Percentiles rank a stretch among this genome's conserved stretches.
phyloP scores from a whole-genome alignment of 2,329 filamentous ascomycete species.

The Didymella lethalis region DNA sequence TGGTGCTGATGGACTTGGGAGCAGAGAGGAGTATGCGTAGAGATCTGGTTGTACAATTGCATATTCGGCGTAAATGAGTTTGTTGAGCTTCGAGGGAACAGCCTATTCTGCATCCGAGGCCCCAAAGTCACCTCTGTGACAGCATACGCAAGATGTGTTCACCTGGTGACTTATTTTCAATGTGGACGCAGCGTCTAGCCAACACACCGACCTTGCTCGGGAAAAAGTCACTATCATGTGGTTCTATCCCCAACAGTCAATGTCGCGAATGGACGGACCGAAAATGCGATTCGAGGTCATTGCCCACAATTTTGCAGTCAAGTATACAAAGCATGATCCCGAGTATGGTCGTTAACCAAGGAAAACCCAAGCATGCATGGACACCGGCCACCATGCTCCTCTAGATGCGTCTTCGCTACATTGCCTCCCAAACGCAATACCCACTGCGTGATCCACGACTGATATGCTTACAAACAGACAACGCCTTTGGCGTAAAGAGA shows the following conservation, averaged over 20 bases:
- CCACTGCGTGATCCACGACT: not conserved
- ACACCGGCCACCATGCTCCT: not conserved
- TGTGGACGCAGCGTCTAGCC: not conserved
- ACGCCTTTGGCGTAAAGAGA: not conserved
- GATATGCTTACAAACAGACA: not conserved
- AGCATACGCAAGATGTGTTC: too few species aligned
- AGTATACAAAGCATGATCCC: not conserved
- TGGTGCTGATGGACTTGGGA: not conserved
- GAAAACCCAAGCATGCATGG: not conserved
- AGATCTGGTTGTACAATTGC: slow-evolving; percentile 2
- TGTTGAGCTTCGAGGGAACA: too few species aligned
- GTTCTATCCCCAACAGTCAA: not conserved
- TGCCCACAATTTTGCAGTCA: not conserved
- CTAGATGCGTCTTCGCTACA: slow-evolving; percentile 1
- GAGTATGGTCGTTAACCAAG: not conserved
- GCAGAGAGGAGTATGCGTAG: not conserved
- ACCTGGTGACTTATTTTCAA: not conserved
- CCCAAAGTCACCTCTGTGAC: too few species aligned
- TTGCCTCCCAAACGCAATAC: not conserved
- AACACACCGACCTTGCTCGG: not conserved
- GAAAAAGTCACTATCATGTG: not conserved
- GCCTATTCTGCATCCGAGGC: too few species aligned
- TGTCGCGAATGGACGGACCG: not conserved
- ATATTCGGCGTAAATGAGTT: slow-evolving; percentile 5
- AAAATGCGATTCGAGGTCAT: not conserved